Conservation (phyloP, 2,329 filamentous ascomycete species). For the Thielaviopsis euricoi region DNA sequence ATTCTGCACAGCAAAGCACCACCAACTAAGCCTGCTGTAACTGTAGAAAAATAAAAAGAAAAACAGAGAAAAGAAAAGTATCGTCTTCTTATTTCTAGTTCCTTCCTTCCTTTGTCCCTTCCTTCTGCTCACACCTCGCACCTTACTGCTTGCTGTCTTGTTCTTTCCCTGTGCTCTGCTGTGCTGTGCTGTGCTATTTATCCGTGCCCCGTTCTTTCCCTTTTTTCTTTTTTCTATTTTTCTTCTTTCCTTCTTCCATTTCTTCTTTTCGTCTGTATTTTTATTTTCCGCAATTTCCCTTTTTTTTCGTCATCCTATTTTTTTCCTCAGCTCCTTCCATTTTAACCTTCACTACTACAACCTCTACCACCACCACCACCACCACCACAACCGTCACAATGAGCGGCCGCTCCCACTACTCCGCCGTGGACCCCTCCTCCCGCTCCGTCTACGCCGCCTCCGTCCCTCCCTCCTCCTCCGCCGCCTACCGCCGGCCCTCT, state of each 20-base stretch:
- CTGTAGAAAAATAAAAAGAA: no score
- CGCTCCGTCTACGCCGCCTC: slow-evolving; percentile 4
- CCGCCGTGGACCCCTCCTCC: slow-evolving; percentile 3
- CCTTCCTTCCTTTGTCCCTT: neutral
- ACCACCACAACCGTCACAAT: neutral
- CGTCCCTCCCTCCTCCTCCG: neutral
- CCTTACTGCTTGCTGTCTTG: neutral
- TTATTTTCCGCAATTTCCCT: no score
- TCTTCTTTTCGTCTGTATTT: no score
- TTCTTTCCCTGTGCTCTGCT: no score
- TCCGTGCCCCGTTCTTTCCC: no score
- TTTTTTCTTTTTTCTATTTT: neutral
- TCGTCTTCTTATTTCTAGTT: no score
- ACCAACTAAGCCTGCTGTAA: no score
- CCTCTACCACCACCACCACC: neutral
- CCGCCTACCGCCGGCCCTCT: slow-evolving; percentile 1
- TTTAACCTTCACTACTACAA: neutral
- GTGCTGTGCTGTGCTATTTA: no score
- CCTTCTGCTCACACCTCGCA: neutral
- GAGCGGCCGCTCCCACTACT: slow-evolving; percentile 10
- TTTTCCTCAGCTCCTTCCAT: no score
- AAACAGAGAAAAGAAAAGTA: no score
- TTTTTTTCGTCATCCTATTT: no score
- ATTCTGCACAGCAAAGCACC: no score
- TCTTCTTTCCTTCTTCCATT: neutral